phyloP scores from a whole-genome alignment of 2,329 filamentous ascomycete species.

The Arthroderma sp. region DNA sequence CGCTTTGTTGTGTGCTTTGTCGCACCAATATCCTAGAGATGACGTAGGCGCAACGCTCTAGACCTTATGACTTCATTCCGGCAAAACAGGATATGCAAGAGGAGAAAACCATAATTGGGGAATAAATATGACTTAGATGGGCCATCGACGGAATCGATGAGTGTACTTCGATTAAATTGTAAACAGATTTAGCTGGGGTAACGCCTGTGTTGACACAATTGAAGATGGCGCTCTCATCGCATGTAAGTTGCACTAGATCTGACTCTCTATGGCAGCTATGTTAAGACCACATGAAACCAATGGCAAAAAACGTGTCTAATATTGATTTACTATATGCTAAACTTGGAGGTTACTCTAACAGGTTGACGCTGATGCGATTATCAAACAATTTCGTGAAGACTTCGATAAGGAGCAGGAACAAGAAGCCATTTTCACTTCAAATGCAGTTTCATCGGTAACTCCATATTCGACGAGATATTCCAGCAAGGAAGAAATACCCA shows the following conservation, averaged over 20 bases:
- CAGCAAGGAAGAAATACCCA: conserved; percentile 23
- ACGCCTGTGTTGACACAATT: not conserved
- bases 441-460: conserved; percentile 18
- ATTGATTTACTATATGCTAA: not conserved
- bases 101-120: not conserved
- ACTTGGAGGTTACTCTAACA: conserved; percentile 5
- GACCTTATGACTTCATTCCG: not conserved
- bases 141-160: not conserved
- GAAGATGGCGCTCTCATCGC: conserved; percentile 9
- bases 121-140: not conserved
- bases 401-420: conserved; percentile 19
- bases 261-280: no score
- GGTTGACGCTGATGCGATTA: conserved; percentile 21
- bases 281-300: not conserved
- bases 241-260: conserved; percentile 5
- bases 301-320: not conserved
- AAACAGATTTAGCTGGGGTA: not conserved
- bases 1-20: not conserved
- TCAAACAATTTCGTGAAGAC: conserved; percentile 18
- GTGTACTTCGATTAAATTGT: not conserved
- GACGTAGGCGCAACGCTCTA: not conserved
- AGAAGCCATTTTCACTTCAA: conserved; percentile 19
- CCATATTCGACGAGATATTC: conserved; percentile 27
- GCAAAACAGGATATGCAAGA: not conserved
- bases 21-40: not conserved